Conservation (phyloP, 208 protist genomes). For the Leishmania aethiopica region DNA sequence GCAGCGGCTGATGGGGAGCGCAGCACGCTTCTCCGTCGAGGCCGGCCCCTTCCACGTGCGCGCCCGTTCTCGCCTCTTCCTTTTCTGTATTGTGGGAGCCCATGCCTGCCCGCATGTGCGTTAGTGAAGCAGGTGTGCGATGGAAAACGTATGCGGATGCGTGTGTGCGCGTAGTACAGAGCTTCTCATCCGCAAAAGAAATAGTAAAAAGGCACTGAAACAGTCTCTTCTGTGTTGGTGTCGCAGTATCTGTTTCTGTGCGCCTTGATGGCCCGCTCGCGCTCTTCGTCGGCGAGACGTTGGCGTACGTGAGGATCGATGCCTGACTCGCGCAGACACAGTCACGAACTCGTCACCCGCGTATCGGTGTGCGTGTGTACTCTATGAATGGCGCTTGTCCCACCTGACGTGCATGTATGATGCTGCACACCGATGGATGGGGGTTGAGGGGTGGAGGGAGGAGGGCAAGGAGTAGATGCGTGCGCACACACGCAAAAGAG, state of each 20-base stretch:
- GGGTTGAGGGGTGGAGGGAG: not conserved
- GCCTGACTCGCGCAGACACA: not conserved
- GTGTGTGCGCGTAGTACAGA: not conserved
- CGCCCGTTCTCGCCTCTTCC: not conserved
- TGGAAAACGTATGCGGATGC: not conserved
- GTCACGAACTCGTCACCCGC: not conserved
- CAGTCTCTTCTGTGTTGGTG: not conserved
- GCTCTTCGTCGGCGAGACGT: not conserved
- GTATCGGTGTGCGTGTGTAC: not conserved
- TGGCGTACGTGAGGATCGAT: not conserved
- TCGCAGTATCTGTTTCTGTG: not conserved
- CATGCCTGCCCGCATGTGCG: not conserved
- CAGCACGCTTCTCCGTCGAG: not conserved
- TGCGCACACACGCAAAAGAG: not conserved
- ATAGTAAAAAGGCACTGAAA: not conserved
- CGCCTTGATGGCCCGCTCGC: not conserved
- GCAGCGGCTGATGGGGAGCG: constrained; percentile 31
- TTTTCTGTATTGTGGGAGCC: not conserved
- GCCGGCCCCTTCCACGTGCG: not conserved
- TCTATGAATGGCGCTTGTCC: not conserved
- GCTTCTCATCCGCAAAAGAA: not conserved
- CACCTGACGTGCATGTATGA: not conserved
- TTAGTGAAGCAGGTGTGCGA: not conserved
- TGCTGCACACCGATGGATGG: not conserved
- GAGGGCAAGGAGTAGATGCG: not conserved